phyloP scores from a whole-genome alignment of 164 flowering plant genomes.

The Chimonanthus praecox region DNA sequence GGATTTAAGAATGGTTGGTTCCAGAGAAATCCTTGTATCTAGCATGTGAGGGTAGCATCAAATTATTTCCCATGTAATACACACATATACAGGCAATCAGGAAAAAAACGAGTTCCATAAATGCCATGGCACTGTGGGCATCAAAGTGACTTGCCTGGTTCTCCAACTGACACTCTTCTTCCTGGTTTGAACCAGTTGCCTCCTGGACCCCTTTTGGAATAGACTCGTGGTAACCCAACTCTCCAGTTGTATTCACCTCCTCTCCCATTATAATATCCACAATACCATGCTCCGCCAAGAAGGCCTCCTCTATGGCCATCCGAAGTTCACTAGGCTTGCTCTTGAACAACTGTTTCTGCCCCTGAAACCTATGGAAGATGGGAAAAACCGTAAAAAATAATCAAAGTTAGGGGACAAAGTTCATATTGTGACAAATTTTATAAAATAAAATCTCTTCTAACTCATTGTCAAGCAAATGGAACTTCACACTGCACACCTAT shows the following conservation, averaged over 20 bases:
- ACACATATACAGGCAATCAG: no score
- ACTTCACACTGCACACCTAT: conserved; percentile 46
- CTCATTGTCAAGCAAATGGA: neutral
- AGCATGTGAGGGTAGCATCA: no score
- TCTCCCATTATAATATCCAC: conserved; percentile 19
- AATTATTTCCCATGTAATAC: no score
- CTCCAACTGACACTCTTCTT: conserved; percentile 36
- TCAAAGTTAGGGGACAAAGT: neutral
- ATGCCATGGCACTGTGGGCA: neutral
- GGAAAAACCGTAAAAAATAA: conserved; percentile 2
- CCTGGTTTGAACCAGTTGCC: conserved; percentile 61
- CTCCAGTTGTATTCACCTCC: conserved; percentile 40
- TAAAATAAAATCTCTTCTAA: no score
- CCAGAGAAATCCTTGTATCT: no score
- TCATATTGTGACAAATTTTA: neutral
- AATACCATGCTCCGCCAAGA: conserved; percentile 59
- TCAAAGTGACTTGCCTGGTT: conserved; percentile 43
- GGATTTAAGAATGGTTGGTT: no score
- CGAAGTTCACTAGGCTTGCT: conserved; percentile 60
- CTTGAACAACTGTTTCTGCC: conserved; percentile 48
- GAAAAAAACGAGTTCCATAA: neutral
- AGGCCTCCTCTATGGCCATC: conserved; percentile 87
- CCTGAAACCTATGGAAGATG: conserved; percentile 66
- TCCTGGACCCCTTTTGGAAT: conserved; percentile 39
- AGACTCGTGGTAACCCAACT: conserved; percentile 25